Conservation (phyloP, 2,329 filamentous ascomycete species). For the Exophiala alcalophila region DNA sequence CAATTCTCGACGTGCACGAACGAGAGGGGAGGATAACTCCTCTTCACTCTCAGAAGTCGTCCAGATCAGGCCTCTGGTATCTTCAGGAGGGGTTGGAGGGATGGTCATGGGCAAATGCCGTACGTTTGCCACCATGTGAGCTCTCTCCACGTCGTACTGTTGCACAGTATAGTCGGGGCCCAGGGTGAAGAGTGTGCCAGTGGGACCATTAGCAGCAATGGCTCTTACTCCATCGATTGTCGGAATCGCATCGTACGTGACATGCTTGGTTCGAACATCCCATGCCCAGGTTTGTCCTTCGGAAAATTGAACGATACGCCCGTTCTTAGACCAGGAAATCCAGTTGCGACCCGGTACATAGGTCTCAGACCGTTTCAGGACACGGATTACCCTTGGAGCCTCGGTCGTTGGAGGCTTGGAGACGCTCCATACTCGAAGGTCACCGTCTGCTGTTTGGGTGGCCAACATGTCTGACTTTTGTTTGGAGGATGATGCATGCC, state of each 20-base stretch:
- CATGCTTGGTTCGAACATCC: slow-evolving; percentile 97
- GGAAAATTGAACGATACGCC: slow-evolving; percentile 86
- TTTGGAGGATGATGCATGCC: slow-evolving; percentile 94
- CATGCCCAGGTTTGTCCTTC: slow-evolving; percentile 91
- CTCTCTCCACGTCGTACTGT: slow-evolving; percentile 89
- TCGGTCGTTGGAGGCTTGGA: slow-evolving; percentile 72
- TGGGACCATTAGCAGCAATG: slow-evolving; percentile 83
- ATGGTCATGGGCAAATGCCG: slow-evolving; percentile 81
- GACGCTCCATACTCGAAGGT: slow-evolving; percentile 94
- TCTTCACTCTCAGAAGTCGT: slow-evolving; percentile 67
- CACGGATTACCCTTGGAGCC: slow-evolving; percentile 81
- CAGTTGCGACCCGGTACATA: slow-evolving; percentile 77
- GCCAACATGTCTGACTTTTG: slow-evolving; percentile 98
- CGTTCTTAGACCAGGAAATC: slow-evolving; percentile 99
- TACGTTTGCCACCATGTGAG: slow-evolving; percentile 78
- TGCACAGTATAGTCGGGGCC: slow-evolving; percentile 85
- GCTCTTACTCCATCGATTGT: slow-evolving; percentile 78
- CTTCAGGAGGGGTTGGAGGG: slow-evolving; percentile 73
- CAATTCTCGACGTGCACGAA: slow-evolving; percentile 70
- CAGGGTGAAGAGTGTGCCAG: slow-evolving; percentile 87
- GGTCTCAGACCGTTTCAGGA: slow-evolving; percentile 69
- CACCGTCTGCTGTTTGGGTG: slow-evolving; percentile 85
- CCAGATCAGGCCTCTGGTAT: slow-evolving; percentile 52
- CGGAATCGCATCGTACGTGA: slow-evolving; percentile 83
- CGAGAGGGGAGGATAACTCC: slow-evolving; percentile 67